Evolutionary conservation across 2,329 filamentous ascomycete species (phyloP).

Genomic region (Aspergillus ibericus): DNA sequence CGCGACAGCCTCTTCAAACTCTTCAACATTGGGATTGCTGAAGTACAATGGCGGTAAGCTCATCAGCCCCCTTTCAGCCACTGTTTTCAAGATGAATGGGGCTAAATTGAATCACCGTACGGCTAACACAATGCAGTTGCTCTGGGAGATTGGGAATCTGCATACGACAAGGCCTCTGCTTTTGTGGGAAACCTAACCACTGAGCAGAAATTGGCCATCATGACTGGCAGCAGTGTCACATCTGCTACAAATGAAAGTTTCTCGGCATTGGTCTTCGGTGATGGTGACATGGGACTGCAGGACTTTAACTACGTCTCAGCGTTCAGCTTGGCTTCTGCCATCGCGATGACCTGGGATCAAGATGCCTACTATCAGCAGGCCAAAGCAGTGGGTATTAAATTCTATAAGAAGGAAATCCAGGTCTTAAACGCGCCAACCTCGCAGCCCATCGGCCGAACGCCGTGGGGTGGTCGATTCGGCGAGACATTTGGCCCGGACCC

Average conservation of each 20-base stretch:
- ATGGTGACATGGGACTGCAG: constrained; percentile 21
- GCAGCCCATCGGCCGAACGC: constrained; percentile 19
- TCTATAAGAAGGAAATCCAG: constrained; percentile 21
- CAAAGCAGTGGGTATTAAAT: constrained; percentile 17
- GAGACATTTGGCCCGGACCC: constrained; percentile 49
- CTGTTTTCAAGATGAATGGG: too few species aligned
- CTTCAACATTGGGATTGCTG: too few species aligned
- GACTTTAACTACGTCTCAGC: constrained; percentile 22
- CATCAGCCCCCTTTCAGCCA: too few species aligned
- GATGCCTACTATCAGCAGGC: constrained; percentile 20
- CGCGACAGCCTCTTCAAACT: too few species aligned
- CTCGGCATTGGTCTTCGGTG: constrained; percentile 20
- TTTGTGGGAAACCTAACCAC: constrained; percentile 18
- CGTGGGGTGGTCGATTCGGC: constrained; percentile 20
- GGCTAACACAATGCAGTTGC: neutral
- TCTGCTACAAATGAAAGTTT: constrained; percentile 23
- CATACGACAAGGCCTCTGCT: constrained; percentile 18
- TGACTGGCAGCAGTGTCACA: constrained; percentile 27
- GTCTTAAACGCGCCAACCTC: constrained; percentile 18
- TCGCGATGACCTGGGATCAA: constrained; percentile 22
- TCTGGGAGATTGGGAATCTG: constrained; percentile 15
- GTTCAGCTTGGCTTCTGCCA: constrained; percentile 16
- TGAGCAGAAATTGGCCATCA: constrained; percentile 27
- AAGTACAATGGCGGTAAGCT: too few species aligned
- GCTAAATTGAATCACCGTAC: too few species aligned